A percentile compares a stretch with the other conserved stretches of the same genome.
Evolutionary conservation across 805 yeast genomes (phyloP).

Genomic region (Metschnikowia continentalis): DNA sequence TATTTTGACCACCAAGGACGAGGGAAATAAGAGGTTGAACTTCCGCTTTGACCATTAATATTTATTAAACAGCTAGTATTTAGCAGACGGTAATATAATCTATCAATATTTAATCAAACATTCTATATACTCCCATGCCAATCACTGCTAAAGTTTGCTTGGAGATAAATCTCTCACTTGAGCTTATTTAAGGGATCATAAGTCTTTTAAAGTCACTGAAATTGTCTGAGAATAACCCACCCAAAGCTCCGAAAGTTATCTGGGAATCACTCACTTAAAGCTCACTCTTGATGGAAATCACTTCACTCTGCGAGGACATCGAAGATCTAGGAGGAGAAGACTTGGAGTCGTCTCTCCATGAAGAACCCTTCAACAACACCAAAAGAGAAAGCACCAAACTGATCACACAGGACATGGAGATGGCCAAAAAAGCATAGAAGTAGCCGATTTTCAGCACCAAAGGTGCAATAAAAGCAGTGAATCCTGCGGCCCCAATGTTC

Average conservation of each 20-base stretch:
- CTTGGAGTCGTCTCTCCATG: conserved; percentile 7
- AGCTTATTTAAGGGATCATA: too few species aligned
- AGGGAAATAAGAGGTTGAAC: conserved; percentile 58
- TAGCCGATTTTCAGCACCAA: conserved; percentile 34
- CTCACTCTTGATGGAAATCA: neutral
- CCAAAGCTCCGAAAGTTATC: too few species aligned
- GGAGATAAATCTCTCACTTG: too few species aligned
- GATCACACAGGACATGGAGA: conserved; percentile 9
- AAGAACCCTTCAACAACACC: conserved; percentile 7
- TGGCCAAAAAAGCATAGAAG: conserved; percentile 10
- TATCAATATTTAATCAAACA: too few species aligned
- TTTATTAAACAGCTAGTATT: too few species aligned
- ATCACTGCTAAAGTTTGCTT: too few species aligned
- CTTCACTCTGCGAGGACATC: neutral
- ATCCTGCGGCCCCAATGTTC: conserved; percentile 51
- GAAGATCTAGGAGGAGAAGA: conserved; percentile 1
- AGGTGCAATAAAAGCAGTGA: conserved; percentile 43
- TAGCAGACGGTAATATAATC: too few species aligned
- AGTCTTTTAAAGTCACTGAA: too few species aligned
- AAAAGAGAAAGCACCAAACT: conserved; percentile 10
- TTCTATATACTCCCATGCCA: too few species aligned
- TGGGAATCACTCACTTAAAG: neutral
- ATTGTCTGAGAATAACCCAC: too few species aligned
- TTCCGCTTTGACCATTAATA: conserved; percentile 30
- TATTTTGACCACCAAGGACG: conserved; percentile 41